phyloP scores from a whole-genome alignment of 1,139 yeast species.

The Saccharomyces hybrid region DNA sequence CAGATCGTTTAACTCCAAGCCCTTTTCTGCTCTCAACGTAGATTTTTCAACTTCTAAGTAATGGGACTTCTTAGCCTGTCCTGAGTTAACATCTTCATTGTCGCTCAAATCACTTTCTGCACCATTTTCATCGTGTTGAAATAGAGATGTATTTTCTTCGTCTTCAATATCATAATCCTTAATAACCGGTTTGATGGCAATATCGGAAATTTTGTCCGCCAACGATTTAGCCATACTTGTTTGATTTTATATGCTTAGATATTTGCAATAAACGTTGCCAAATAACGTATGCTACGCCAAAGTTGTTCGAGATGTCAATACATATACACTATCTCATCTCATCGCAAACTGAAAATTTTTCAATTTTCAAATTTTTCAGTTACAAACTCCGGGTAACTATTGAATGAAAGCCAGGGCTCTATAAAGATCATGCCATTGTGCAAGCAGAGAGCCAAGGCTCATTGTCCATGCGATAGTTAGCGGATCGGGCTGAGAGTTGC shows the following conservation, averaged over 20 bases:
- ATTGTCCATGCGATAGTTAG: no score
- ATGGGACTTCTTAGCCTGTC: constrained; percentile 49
- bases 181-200: constrained; percentile 47
- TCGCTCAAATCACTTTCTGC: constrained; percentile 21
- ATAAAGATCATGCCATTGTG: no score
- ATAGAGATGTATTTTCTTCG: constrained; percentile 34
- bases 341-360: constrained; percentile 3
- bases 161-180: constrained; percentile 80
- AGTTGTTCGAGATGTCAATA: no score
- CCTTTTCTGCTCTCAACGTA: constrained; percentile 48
- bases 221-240: constrained; percentile 34
- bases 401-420: no score
- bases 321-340: constrained; percentile 7
- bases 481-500: no score
- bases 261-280: no score
- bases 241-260: background rate
- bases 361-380: background rate
- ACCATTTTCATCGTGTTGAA: constrained; percentile 32
- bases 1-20: constrained; percentile 42
- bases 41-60: constrained; percentile 66
- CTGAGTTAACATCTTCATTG: constrained; percentile 27
- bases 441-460: no score
- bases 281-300: background rate
- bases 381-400: background rate
- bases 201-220: constrained; percentile 61